Evolutionary conservation across 2,329 filamentous ascomycete genomes (phyloP).

Genomic region (Apiospora arundinis): DNA sequence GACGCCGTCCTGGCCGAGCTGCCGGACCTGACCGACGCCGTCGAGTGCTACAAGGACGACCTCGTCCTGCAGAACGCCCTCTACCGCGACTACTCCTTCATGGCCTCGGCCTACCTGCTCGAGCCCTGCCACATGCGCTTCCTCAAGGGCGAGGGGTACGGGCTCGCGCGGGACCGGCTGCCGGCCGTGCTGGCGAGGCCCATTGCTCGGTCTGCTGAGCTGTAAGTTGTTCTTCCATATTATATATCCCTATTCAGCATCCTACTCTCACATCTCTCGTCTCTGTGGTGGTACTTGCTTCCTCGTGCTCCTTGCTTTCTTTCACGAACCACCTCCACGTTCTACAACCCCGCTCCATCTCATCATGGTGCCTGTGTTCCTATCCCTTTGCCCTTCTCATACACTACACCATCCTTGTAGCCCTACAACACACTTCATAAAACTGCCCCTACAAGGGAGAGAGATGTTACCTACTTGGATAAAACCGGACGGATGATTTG

Average conservation of each 20-base stretch:
- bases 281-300: background rate
- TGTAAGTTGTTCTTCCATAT: constrained; percentile 65
- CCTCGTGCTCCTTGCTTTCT: background rate
- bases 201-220: constrained; percentile 80
- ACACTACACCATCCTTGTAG: no score
- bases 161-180: constrained; percentile 75
- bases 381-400: no score
- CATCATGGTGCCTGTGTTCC: no score
- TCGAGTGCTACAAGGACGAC: constrained; percentile 77
- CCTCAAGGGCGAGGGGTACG: constrained; percentile 75
- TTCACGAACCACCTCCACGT: background rate
- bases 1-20: constrained; percentile 75
- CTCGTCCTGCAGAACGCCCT: constrained; percentile 82
- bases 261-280: background rate
- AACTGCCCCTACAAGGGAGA: no score
- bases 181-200: constrained; percentile 79
- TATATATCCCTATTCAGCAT: constrained; percentile 12
- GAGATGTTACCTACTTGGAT: no score
- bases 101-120: constrained; percentile 86
- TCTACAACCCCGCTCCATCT: no score
- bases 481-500: no score
- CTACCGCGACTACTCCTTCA: constrained; percentile 91
- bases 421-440: no score
- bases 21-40: constrained; percentile 74
- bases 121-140: constrained; percentile 87